phyloP scores from a whole-genome alignment of 2,329 filamentous ascomycete species.

The Aspergillus pseudoterreus region DNA sequence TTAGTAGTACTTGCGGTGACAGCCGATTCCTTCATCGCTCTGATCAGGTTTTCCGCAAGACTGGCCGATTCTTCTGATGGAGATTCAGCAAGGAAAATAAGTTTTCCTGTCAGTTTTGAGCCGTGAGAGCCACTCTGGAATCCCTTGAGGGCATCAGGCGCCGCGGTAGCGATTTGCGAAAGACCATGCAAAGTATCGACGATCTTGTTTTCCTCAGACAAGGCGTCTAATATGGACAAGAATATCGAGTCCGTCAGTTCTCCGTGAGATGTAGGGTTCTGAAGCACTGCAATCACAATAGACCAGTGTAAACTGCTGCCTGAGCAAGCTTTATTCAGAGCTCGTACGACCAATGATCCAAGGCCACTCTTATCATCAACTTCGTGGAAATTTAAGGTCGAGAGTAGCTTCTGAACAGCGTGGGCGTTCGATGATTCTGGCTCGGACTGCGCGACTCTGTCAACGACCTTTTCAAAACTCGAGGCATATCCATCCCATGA shows the following conservation, averaged over 20 bases:
- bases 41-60: slow-evolving; percentile 32
- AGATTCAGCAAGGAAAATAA: slow-evolving; percentile 54
- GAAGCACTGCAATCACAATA: slow-evolving; percentile 35
- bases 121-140: slow-evolving; percentile 46
- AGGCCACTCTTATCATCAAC: slow-evolving; percentile 32
- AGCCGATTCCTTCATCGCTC: slow-evolving; percentile 30
- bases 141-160: slow-evolving; percentile 37
- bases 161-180: slow-evolving; percentile 40
- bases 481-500: slow-evolving; percentile 39
- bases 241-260: slow-evolving; percentile 35
- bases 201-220: slow-evolving; percentile 37
- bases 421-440: slow-evolving; percentile 29
- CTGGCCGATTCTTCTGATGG: slow-evolving; percentile 49
- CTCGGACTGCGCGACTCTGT: slow-evolving; percentile 30
- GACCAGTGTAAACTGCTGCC: slow-evolving; percentile 37
- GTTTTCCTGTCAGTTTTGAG: slow-evolving; percentile 48
- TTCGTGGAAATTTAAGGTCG: slow-evolving; percentile 35
- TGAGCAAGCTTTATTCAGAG: slow-evolving; percentile 32
- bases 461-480: slow-evolving; percentile 36
- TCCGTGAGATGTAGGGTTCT: slow-evolving; percentile 33
- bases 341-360: slow-evolving; percentile 31
- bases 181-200: slow-evolving; percentile 43
- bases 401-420: slow-evolving; percentile 38
- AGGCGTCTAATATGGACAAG: slow-evolving; percentile 35
- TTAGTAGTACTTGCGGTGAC: slow-evolving; percentile 39